Percentiles rank a stretch among this genome's conserved stretches.
phyloP scores from a whole-genome alignment of 2,329 filamentous ascomycete species.

The Claviceps sp. region DNA sequence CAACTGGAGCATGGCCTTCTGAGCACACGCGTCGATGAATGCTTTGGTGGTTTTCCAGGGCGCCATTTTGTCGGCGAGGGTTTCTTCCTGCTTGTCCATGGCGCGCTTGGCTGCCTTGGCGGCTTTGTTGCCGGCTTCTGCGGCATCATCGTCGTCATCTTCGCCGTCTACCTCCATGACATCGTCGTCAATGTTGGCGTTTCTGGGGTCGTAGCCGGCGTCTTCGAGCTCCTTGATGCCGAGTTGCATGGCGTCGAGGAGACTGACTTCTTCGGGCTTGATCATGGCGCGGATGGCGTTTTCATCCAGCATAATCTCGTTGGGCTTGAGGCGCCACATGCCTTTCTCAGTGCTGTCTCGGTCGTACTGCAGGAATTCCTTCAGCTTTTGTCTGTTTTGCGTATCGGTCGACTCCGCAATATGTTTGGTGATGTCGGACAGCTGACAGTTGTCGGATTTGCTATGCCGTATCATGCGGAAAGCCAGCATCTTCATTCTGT shows the following conservation, averaged over 20 bases:
- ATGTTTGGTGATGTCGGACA: constrained; percentile 81
- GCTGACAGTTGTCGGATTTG: constrained; percentile 51
- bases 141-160: constrained; percentile 28
- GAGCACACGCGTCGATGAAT: constrained; percentile 83
- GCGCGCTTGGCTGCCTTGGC: constrained; percentile 29
- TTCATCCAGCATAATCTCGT: constrained; percentile 68
- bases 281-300: constrained; percentile 74
- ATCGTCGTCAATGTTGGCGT: constrained; percentile 49
- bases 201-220: constrained; percentile 65
- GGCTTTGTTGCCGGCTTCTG: constrained; percentile 26
- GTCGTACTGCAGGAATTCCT: constrained; percentile 88
- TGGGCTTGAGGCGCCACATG: constrained; percentile 62
- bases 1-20: constrained; percentile 92
- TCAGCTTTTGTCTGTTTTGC: constrained; percentile 91
- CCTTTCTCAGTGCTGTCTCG: constrained; percentile 61
- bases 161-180: constrained; percentile 52
- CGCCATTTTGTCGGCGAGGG: constrained; percentile 75
- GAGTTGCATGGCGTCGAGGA: constrained; percentile 94
- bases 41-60: constrained; percentile 97
- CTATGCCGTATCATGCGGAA: constrained; percentile 78
- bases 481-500: constrained; percentile 88
- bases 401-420: constrained; percentile 88
- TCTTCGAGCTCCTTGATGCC: constrained; percentile 84
- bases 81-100: constrained; percentile 46
- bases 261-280: constrained; percentile 86